Evolutionary conservation across 2,329 filamentous ascomycete species (phyloP).

Genomic region (Fusarium denticulatum): DNA sequence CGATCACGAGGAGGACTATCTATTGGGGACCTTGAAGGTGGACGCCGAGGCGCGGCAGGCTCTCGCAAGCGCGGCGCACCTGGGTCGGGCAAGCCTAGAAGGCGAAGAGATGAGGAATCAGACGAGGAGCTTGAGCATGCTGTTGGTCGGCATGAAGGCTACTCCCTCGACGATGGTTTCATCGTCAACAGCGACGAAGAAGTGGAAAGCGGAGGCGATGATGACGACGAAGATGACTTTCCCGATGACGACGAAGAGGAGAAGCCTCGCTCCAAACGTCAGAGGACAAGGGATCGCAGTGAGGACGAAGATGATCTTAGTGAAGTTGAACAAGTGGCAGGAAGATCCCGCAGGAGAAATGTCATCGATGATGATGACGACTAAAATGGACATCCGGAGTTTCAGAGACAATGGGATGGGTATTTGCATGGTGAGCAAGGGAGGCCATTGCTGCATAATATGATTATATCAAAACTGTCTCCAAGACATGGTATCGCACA

Average conservation of each 20-base stretch:
- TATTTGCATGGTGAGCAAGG: slow-evolving; percentile 1
- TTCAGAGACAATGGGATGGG: neutral
- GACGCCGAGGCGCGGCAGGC: slow-evolving; percentile 59
- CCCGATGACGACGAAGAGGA: slow-evolving; percentile 65
- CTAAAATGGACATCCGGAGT: slow-evolving; percentile 41
- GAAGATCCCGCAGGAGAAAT: slow-evolving; percentile 62
- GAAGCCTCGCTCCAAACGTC: slow-evolving; percentile 58
- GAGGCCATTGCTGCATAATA: slow-evolving; percentile 28
- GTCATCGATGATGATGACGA: slow-evolving; percentile 71
- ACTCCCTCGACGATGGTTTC: slow-evolving; percentile 83
- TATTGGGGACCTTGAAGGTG: slow-evolving; percentile 75
- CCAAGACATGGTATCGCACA: neutral
- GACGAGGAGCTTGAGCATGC: slow-evolving; percentile 76
- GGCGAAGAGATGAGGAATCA: slow-evolving; percentile 76
- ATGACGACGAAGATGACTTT: slow-evolving; percentile 69
- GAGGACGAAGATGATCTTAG: slow-evolving; percentile 64
- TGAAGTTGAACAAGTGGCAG: slow-evolving; percentile 59
- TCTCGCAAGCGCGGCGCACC: slow-evolving; percentile 64
- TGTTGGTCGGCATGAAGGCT: slow-evolving; percentile 73
- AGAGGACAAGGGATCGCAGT: slow-evolving; percentile 58
- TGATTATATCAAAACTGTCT: slow-evolving; percentile 4
- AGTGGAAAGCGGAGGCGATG: slow-evolving; percentile 68
- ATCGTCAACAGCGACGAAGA: slow-evolving; percentile 79
- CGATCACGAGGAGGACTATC: slow-evolving; percentile 67
- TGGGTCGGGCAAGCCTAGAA: slow-evolving; percentile 61